Conservation (phyloP, 192 early-diverging fungal species). For the Coemansia sp. region DNA sequence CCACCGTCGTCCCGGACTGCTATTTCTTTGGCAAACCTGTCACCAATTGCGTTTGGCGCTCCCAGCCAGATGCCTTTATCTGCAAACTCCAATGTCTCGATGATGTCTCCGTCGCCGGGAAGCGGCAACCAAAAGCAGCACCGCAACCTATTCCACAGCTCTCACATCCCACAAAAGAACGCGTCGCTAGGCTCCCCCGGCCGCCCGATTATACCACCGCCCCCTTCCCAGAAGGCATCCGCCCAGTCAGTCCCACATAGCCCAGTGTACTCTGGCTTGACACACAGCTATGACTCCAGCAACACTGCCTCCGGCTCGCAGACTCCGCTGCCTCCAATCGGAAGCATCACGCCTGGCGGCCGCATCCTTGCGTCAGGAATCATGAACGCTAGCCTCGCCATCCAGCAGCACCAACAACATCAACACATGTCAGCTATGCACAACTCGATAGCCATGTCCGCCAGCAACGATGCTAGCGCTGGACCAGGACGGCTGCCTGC, state of each 20-base stretch:
- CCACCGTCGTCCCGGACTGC: slow-evolving; percentile 13
- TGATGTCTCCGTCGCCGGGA: neutral
- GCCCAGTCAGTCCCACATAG: slow-evolving; percentile 19
- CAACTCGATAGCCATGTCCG: neutral
- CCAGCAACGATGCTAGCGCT: neutral
- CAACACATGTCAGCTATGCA: neutral
- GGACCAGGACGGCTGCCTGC: slow-evolving; percentile 13
- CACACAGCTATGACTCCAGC: neutral
- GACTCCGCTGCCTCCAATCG: slow-evolving; percentile 26
- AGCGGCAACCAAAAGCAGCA: neutral
- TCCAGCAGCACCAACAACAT: slow-evolving; percentile 4
- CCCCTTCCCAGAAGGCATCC: neutral
- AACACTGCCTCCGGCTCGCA: neutral
- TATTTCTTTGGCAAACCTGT: slow-evolving; percentile 16
- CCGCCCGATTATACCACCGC: slow-evolving; percentile 6
- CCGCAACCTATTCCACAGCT: slow-evolving; percentile 2
- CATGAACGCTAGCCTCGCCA: neutral
- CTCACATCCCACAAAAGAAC: neutral
- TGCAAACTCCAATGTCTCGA: neutral
- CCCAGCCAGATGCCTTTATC: neutral
- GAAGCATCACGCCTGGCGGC: slow-evolving; percentile 12
- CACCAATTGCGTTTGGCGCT: slow-evolving; percentile 23
- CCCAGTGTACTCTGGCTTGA: slow-evolving; percentile 8
- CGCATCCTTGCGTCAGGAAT: slow-evolving; percentile 1
- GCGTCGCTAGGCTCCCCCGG: neutral